These are phyloP conservation scores for Immersiporthe knoxdaviesiana DNA, from an alignment of 2,329 filamentous ascomycete species.

Conservation along the genomic window DNA sequence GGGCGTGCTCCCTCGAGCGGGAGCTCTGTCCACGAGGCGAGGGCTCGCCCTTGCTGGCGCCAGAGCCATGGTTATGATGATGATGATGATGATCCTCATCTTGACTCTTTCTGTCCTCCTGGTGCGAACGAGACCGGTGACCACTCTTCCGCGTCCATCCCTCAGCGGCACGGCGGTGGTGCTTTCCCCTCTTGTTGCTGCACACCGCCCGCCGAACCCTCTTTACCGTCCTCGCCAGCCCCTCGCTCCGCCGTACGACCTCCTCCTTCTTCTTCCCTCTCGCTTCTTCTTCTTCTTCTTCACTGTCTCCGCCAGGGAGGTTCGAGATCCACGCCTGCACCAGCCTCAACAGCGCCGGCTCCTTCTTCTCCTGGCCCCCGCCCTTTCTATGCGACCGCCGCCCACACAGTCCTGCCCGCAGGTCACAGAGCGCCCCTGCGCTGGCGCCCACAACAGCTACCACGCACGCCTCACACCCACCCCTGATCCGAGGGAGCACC, in stretches of 20 bases:
- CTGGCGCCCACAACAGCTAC: slow-evolving; percentile 52
- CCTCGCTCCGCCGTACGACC: slow-evolving; percentile 16
- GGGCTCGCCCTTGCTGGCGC: neutral
- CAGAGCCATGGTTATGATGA: too few relatives aligned
- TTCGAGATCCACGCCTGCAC: slow-evolving; percentile 50
- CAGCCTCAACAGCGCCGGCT: slow-evolving; percentile 44
- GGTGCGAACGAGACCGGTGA: neutral
- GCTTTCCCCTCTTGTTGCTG: neutral
- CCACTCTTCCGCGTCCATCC: neutral
- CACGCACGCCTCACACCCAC: slow-evolving; percentile 57
- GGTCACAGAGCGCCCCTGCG: slow-evolving; percentile 46
- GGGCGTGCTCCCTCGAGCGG: slow-evolving; percentile 15
- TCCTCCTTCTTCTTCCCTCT: slow-evolving; percentile 1
- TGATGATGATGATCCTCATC: neutral
- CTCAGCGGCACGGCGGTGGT: neutral
- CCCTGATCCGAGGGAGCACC: slow-evolving; percentile 37
- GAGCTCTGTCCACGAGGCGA: slow-evolving; percentile 7
- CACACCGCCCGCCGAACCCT: slow-evolving; percentile 13
- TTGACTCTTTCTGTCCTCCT: neutral
- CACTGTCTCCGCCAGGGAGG: slow-evolving; percentile 30
- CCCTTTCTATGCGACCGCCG: slow-evolving; percentile 36
- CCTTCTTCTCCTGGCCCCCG: neutral
- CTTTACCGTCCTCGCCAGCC: slow-evolving; percentile 21
- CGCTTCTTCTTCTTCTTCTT: too few relatives aligned
- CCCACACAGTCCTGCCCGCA: slow-evolving; percentile 49